phyloP scores from a whole-genome alignment of 371 early-diverging fungal species.

The Pancytospora epiphaga region DNA sequence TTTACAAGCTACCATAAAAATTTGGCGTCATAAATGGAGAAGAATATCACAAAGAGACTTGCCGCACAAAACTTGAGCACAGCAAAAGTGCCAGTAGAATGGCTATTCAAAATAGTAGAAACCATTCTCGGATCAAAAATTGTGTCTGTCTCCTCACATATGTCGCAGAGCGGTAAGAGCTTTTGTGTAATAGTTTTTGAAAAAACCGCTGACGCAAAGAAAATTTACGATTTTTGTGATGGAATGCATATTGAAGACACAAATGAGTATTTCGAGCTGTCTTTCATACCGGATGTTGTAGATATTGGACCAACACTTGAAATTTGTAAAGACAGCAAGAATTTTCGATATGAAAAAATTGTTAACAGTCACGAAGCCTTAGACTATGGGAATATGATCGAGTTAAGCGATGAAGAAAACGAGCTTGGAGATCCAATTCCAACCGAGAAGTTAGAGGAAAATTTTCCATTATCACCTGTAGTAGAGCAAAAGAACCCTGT shows the following conservation, averaged over 20 bases:
- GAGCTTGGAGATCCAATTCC: not conserved
- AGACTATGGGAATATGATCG: constrained; percentile 24
- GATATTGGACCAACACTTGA: constrained; percentile 14
- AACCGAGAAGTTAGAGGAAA: not conserved
- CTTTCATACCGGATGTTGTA: constrained; percentile 28
- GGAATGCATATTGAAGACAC: constrained; percentile 21
- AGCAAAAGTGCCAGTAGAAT: not conserved
- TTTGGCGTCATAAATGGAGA: constrained; percentile 2
- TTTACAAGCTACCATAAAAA: constrained; percentile 13
- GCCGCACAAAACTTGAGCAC: not conserved
- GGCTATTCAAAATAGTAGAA: constrained; percentile 27
- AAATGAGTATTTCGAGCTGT: constrained; percentile 22
- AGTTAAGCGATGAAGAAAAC: constrained; percentile 12
- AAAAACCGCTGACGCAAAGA: constrained; percentile 7
- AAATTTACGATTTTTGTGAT: constrained; percentile 22
- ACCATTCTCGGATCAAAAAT: not conserved
- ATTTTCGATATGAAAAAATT: not conserved
- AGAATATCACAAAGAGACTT: constrained; percentile 18
- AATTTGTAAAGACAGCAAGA: not conserved
- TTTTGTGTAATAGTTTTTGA: constrained; percentile 23
- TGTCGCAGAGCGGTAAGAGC: constrained; percentile 1
- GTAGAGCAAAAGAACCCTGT: constrained; percentile 2
- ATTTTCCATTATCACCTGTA: no score
- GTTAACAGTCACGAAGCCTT: constrained; percentile 13
- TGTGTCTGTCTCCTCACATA: not conserved